Evolutionary conservation across 1,284 basidiomycete genomes (phyloP).

Genomic region (Marasmius oreades): DNA sequence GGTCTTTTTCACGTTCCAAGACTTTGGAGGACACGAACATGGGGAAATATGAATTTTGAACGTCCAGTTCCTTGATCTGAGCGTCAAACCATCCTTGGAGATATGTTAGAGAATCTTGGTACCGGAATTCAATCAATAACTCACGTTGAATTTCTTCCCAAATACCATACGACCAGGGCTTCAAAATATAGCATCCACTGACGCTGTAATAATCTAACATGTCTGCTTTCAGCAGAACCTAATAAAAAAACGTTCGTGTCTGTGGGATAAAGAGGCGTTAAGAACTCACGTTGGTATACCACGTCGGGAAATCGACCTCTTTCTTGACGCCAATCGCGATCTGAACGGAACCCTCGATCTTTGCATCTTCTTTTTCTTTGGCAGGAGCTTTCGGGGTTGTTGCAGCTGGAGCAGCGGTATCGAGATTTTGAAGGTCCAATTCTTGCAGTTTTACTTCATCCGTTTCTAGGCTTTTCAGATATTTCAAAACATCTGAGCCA

Average conservation of each 20-base stretch:
- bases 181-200: constrained; percentile 97
- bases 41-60: constrained; percentile 98
- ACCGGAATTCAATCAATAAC: constrained; percentile 15
- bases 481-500: constrained; percentile 70
- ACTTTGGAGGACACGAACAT: constrained; percentile 97
- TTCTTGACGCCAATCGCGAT: constrained; percentile 94
- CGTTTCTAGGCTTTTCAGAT: constrained; percentile 70
- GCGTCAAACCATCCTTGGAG: constrained; percentile 83
- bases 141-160: constrained; percentile 94
- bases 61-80: constrained; percentile 91
- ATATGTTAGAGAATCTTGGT: constrained; percentile 6
- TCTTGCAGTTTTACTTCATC: constrained; percentile 61
- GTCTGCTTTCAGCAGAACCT: constrained; percentile 97
- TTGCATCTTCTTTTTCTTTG: constrained; percentile 72
- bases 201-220: constrained; percentile 99
- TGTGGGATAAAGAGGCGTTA: not conserved
- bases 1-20: constrained; percentile 96
- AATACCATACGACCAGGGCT: constrained; percentile 95
- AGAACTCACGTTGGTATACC: constrained; percentile 85
- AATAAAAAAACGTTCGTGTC: constrained; percentile 4
- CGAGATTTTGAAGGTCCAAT: constrained; percentile 71
- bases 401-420: constrained; percentile 39
- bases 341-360: constrained; percentile 85
- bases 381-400: constrained; percentile 34
- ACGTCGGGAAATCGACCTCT: constrained; percentile 89